Base-by-base conservation (phyloP, 2,329 filamentous ascomycete species). In the Leptographium wingfieldii region DNA sequence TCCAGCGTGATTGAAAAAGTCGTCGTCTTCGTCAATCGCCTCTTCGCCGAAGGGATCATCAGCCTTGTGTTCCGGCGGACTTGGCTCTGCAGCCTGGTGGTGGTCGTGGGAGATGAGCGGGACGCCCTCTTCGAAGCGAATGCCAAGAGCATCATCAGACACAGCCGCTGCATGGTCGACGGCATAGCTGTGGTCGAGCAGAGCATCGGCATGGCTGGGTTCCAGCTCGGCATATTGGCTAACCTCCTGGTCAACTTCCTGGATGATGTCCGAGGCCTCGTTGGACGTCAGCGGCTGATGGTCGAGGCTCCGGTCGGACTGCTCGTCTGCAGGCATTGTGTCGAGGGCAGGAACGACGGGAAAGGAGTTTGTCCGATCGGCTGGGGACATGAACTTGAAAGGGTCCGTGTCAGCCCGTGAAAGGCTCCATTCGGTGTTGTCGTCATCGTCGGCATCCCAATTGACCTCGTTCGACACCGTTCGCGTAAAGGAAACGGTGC, bases 61-160 rank as follows among this genome's bases (percentile, higher is more conserved):
- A 0, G 55, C 56, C 1, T 48, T 54, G 12, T 51, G 22, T 51
- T 25, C 48, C 12, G 25, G 48, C 9, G 31, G 29, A n/a, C 2
- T 61, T 27, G 31, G 59, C 48, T 33, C 57, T 25, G 12, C 14
- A 1, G 54, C 31, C 33, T 27, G 57, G 11, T 66, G 65, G 16
- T 69, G 68, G 56, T 73, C 69, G 25, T 76, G 74, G 0, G 65
- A 58, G 66, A 83, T 82, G 61, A 90, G 71, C 1, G 86, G 86
- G 5, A 90, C 61, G 0, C 86, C 86, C 71, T 90, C 87, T 61
- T 88, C 85, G 63, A 80, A 90, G 53, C 86, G 80, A 29, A 80
- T 79, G 31, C 86, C 80, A 1, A 74, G 72, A 27, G 73, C 73
- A 46, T 77, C 74, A 40, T 74, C 74, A 19, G 40, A 73, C 38